Evolutionary conservation across 202 grass and related monocot genomes (phyloP).

Genomic region (Musa balbisiana): DNA sequence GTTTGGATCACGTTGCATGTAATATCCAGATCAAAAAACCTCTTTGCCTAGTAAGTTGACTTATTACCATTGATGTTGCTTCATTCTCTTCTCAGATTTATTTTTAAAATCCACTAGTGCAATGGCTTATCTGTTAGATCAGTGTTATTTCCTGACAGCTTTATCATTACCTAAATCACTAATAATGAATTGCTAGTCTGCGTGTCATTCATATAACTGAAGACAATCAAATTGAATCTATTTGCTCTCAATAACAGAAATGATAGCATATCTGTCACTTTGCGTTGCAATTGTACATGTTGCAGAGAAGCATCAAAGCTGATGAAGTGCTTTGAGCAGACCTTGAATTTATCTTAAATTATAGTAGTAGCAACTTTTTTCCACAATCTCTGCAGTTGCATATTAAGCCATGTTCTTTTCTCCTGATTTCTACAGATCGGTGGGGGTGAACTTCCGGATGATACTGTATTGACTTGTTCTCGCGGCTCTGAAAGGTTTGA

Average conservation of each 20-base stretch:
- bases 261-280: no score
- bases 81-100: not conserved
- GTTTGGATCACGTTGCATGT: constrained; percentile 55
- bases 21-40: constrained; percentile 95
- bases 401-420: constrained; percentile 16
- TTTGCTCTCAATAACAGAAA: not conserved
- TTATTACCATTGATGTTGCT: constrained; percentile 17
- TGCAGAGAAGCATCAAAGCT: not conserved
- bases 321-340: not conserved
- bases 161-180: not conserved
- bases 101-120: not conserved
- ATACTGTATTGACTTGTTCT: constrained; percentile 79
- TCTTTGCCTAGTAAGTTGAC: constrained; percentile 85
- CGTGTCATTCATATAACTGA: not conserved
- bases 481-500: constrained; percentile 84
- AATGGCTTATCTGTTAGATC: not conserved
- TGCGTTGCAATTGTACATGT: not conserved
- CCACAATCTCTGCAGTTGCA: not conserved
- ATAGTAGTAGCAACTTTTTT: not conserved
- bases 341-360: not conserved
- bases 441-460: constrained; percentile 69
- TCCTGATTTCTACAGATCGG: constrained; percentile 54
- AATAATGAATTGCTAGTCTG: no score
- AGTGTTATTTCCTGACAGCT: not conserved
- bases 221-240: not conserved